phyloP scores from a whole-genome alignment of 495 filamentous ascomycete species.

The Penicillium lagena region DNA sequence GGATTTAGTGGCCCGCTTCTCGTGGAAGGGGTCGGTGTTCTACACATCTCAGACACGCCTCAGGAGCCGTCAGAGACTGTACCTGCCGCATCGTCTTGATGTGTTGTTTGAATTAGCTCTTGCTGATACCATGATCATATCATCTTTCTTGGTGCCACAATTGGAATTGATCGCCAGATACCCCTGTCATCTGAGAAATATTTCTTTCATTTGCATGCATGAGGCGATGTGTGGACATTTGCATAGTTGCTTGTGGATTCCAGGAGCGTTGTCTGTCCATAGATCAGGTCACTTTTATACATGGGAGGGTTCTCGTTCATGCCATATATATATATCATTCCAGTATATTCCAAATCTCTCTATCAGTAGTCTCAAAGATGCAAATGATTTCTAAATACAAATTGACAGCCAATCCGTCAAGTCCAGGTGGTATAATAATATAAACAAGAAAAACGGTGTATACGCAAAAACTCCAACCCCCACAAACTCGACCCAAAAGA shows the following conservation, averaged over 20 bases:
- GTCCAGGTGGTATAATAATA: too few relatives aligned
- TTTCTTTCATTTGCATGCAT: too few relatives aligned
- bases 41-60: neutral
- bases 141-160: neutral
- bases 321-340: too few relatives aligned
- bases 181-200: slow-evolving; percentile 4
- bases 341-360: too few relatives aligned
- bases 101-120: neutral
- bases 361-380: too few relatives aligned
- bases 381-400: neutral
- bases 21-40: neutral
- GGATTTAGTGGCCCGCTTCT: neutral
- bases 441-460: neutral
- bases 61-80: neutral
- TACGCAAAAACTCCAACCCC: neutral
- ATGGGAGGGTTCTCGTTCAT: too few relatives aligned
- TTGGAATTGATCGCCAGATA: slow-evolving; percentile 21
- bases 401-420: neutral
- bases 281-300: too few relatives aligned
- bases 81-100: neutral
- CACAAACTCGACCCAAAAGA: neutral
- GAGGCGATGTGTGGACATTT: too few relatives aligned
- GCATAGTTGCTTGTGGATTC: too few relatives aligned
- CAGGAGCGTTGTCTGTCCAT: too few relatives aligned
- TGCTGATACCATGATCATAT: too few relatives aligned